Evolutionary conservation across 805 yeast genomes (phyloP), one percentile per base, ranked within the genome.

Genomic region (Kodamaea kaohsiungensis): DNA sequence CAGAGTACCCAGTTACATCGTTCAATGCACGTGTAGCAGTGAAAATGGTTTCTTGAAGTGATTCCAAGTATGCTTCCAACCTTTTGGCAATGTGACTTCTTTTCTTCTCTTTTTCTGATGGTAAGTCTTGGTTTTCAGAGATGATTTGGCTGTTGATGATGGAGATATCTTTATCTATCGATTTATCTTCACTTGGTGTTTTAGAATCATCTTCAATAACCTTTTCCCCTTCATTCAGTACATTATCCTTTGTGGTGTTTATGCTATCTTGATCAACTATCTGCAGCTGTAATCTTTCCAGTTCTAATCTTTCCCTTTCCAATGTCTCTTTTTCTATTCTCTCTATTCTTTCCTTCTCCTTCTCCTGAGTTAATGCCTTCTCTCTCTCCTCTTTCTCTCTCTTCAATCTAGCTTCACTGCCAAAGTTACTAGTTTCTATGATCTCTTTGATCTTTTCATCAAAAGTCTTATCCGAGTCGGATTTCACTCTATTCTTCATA

Each of bases 1-100:
- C 77, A 0, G 91, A 80, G 68, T 95, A 95, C 0, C 99, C 99
- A 0, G 99, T 93, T 9, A 91, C 86, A 61, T 91, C 97, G 64
- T 95, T 95, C 35, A 93, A 76, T 1, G 92, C 82, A 56, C 83
- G 78, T 0, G 89, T 80, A 0, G 89, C 87, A 0, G 84, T 78
- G 51, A 81, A 76, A 5, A 85, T 74, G 0, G 88, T 79, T 15
- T 78, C 83, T 56, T 80, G 87, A 43, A 85, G 64, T 1, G 86
- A 82, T 55, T 78, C 82, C 18, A 85, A 71, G 61, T 80, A 81
- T n/a, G 70, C 59, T 42, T 74, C 82, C 18, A 85, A 60, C 56
- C 72, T 75, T 53, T 80, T 66, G 33, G 70, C 51, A 4, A 62
- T 16, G 19, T 76, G 43, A 77, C 65, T 69, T 49, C 82, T 67